Percentiles rank a stretch among this genome's conserved stretches.
phyloP scores from a whole-genome alignment of 2,329 filamentous ascomycete species.

The Chaetomium sp. region DNA sequence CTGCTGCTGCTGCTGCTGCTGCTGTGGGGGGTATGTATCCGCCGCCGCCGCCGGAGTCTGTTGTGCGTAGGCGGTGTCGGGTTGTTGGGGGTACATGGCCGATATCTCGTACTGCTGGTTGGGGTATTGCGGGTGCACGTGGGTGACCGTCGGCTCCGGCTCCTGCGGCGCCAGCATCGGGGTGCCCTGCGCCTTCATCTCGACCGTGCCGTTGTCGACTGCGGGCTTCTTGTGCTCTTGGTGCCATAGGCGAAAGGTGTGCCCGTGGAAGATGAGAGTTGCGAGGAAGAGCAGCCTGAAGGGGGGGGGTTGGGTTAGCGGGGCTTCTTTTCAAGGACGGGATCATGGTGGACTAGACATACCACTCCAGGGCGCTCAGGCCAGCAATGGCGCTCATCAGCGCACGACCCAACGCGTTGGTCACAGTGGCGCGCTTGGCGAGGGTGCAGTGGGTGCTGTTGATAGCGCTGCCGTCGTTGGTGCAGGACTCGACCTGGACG shows the following conservation, averaged over 20 bases:
- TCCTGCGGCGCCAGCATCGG: slow-evolving; percentile 28
- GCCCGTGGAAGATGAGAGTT: slow-evolving; percentile 36
- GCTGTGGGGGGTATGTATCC: slow-evolving; percentile 22
- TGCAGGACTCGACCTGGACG: slow-evolving; percentile 34
- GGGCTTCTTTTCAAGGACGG: background rate
- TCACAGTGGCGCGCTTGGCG: slow-evolving; percentile 32
- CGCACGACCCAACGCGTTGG: slow-evolving; percentile 31
- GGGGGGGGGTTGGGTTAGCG: background rate
- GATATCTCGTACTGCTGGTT: slow-evolving; percentile 30
- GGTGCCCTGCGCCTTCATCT: slow-evolving; percentile 37
- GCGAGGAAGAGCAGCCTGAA: slow-evolving; percentile 34
- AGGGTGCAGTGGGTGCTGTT: slow-evolving; percentile 35
- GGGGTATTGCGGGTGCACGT: slow-evolving; percentile 32
- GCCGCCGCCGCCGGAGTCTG: background rate
- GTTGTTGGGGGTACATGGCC: slow-evolving; percentile 24
- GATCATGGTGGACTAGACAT: slow-evolving; percentile 6
- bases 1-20: slow-evolving; percentile 12
- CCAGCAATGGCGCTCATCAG: slow-evolving; percentile 40
- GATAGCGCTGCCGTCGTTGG: slow-evolving; percentile 37
- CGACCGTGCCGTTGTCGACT: slow-evolving; percentile 34
- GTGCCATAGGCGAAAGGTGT: slow-evolving; percentile 37
- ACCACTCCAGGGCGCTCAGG: slow-evolving; percentile 38
- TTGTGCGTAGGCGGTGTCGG: slow-evolving; percentile 5
- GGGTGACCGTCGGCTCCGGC: slow-evolving; percentile 8
- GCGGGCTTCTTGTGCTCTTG: slow-evolving; percentile 29